Conservation (phyloP, 805 yeast species). For the Hanseniaspora lindneri region DNA sequence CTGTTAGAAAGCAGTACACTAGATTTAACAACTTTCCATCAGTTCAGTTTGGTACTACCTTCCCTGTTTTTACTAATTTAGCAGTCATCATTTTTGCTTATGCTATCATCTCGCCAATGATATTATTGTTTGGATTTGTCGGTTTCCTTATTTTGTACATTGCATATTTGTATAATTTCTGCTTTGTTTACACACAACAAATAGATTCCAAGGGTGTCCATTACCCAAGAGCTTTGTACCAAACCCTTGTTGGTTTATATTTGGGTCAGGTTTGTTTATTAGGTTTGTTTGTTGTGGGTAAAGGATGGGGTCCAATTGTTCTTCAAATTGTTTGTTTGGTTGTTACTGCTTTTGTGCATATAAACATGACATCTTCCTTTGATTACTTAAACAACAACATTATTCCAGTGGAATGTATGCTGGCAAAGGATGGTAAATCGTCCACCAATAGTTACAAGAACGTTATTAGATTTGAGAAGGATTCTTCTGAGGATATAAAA, state of each 20-base stretch:
- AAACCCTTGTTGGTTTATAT: conserved; percentile 78
- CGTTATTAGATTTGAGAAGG: conserved; percentile 24
- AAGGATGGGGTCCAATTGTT: conserved; percentile 90
- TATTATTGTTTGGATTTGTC: conserved; percentile 57
- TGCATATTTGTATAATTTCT: conserved; percentile 65
- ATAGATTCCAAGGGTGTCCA: conserved; percentile 69
- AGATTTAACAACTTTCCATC: conserved; percentile 45
- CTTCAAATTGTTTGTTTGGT: conserved; percentile 56
- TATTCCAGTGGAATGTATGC: conserved; percentile 64
- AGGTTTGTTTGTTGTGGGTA: conserved; percentile 79
- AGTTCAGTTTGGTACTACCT: conserved; percentile 61
- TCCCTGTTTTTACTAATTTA: conserved; percentile 64
- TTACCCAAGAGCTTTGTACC: conserved; percentile 82
- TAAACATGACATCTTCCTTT: conserved; percentile 54
- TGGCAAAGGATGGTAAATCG: conserved; percentile 58
- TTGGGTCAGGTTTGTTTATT: conserved; percentile 75
- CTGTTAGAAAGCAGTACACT: conserved; percentile 55
- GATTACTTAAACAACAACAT: conserved; percentile 40
- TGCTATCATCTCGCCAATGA: conserved; percentile 68
- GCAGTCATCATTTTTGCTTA: conserved; percentile 59
- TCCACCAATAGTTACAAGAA: conserved; percentile 43
- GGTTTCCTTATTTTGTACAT: conserved; percentile 64
- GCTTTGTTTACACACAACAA: conserved; percentile 55
- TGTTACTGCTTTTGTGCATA: conserved; percentile 57
- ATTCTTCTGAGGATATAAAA: conserved; percentile 20